Evolutionary conservation across 345 rosid genomes (phyloP).

Genomic region (Euphorbia peplus): DNA sequence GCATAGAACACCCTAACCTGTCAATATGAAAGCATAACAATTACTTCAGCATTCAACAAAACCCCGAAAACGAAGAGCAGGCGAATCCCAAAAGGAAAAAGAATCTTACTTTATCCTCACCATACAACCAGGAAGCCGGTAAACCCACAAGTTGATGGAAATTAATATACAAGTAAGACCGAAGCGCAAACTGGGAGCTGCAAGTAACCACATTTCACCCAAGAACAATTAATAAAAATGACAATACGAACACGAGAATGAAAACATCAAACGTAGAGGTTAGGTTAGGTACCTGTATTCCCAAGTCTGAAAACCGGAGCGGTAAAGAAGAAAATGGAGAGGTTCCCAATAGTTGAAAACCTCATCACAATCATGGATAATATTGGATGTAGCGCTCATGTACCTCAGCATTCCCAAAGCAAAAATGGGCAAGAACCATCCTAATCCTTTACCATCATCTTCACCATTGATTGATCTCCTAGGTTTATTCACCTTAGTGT

Average conservation of each 20-base stretch:
- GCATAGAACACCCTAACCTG: conserved; percentile 96
- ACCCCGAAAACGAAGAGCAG: not conserved
- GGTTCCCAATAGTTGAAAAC: conserved; percentile 99
- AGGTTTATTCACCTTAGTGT: conserved; percentile 64
- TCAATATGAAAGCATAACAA: conserved; percentile 3
- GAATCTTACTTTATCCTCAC: conserved; percentile 67
- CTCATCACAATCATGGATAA: conserved; percentile 97
- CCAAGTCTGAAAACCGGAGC: conserved; percentile 96
- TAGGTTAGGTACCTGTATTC: conserved; percentile 98
- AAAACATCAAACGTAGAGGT: too few relatives aligned
- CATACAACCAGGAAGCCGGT: conserved; percentile 81
- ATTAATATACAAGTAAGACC: conserved; percentile 77
- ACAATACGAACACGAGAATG: not conserved
- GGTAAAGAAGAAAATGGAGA: conserved; percentile 85
- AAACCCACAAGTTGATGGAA: conserved; percentile 77
- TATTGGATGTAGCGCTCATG: conserved; percentile 97
- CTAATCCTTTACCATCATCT: conserved; percentile 40
- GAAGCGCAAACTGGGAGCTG: conserved; percentile 92
- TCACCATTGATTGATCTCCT: conserved; percentile 36
- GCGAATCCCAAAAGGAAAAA: not conserved
- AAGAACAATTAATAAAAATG: not conserved
- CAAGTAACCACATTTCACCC: conserved; percentile 17
- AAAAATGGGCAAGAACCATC: conserved; percentile 73
- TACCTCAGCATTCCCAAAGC: conserved; percentile 76
- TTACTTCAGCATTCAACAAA: not conserved